Conservation (phyloP, 176 grass and related monocot species). For the Lolium perenne region DNA sequence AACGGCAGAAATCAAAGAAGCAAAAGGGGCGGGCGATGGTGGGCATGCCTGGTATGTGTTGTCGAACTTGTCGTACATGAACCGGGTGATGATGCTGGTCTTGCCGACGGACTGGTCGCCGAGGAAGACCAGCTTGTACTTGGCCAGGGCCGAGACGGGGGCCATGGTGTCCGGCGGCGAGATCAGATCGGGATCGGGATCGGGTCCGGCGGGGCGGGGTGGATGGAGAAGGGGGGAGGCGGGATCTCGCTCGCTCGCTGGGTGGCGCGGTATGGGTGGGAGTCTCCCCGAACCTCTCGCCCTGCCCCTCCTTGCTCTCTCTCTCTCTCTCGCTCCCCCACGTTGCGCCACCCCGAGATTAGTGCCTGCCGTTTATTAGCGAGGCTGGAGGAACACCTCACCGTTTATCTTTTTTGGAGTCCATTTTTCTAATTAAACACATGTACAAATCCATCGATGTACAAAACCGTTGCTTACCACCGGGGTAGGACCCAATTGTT, state of each 20-base stretch:
- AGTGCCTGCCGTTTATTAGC: constrained; percentile 53
- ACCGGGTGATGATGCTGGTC: constrained; percentile 94
- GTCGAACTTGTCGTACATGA: constrained; percentile 99
- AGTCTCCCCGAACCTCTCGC: constrained; percentile 34
- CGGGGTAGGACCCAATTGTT: no score
- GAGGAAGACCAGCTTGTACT: constrained; percentile 96
- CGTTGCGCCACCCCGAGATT: constrained; percentile 45
- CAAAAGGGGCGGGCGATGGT: neutral
- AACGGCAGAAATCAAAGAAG: neutral
- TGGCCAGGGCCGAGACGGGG: constrained; percentile 86
- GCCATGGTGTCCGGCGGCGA: constrained; percentile 60
- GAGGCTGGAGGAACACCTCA: neutral
- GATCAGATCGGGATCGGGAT: constrained; percentile 40
- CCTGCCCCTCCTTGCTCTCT: constrained; percentile 26
- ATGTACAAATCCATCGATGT: no score
- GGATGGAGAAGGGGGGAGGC: constrained; percentile 6
- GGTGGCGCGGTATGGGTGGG: constrained; percentile 44
- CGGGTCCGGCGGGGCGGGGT: constrained; percentile 34
- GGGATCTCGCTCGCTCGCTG: constrained; percentile 52
- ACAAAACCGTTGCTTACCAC: no score
- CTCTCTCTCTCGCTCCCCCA: constrained; percentile 42
- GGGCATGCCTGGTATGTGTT: constrained; percentile 69
- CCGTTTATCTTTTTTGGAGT: neutral
- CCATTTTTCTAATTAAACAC: no score
- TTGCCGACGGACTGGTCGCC: constrained; percentile 97